Conservation (phyloP, 2,329 filamentous ascomycete species). For the Calonectria pauciramosa region DNA sequence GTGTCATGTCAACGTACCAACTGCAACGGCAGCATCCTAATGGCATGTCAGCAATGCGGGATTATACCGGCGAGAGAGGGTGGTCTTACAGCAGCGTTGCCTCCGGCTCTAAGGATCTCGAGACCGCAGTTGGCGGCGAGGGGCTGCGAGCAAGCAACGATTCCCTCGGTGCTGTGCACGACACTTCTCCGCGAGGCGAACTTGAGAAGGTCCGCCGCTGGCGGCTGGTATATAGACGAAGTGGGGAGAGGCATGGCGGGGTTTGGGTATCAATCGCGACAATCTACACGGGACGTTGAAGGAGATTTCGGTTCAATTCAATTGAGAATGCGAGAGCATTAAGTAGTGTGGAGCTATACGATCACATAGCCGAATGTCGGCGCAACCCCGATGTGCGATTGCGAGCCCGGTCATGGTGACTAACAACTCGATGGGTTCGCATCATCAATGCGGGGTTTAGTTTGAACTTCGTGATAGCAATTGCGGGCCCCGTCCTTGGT, state of each 20-base stretch:
- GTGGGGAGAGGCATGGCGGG: slow-evolving; percentile 62
- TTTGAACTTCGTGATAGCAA: slow-evolving; percentile 14
- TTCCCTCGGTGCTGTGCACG: slow-evolving; percentile 92
- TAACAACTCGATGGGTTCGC: neutral
- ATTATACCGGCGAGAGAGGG: neutral
- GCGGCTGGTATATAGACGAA: slow-evolving; percentile 61
- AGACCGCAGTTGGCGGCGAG: slow-evolving; percentile 91
- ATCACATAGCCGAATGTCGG: neutral
- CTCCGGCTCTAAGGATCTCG: slow-evolving; percentile 85
- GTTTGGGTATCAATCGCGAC: neutral
- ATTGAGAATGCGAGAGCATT: neutral
- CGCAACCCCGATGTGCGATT: neutral
- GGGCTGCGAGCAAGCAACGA: slow-evolving; percentile 91
- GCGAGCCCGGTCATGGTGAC: neutral
- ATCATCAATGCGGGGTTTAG: slow-evolving; percentile 12
- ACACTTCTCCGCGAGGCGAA: slow-evolving; percentile 89
- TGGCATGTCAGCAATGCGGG: slow-evolving; percentile 18
- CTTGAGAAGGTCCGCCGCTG: slow-evolving; percentile 67
- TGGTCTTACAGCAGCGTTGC: slow-evolving; percentile 89
- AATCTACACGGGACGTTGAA: neutral
- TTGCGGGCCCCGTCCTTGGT: slow-evolving; percentile 36
- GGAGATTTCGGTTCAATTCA: neutral
- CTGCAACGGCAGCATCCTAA: slow-evolving; percentile 95
- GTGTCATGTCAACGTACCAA: slow-evolving; percentile 67
- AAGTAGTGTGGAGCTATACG: neutral